phyloP scores from a whole-genome alignment of 345 rosid species.

The Euphorbia lathyris region DNA sequence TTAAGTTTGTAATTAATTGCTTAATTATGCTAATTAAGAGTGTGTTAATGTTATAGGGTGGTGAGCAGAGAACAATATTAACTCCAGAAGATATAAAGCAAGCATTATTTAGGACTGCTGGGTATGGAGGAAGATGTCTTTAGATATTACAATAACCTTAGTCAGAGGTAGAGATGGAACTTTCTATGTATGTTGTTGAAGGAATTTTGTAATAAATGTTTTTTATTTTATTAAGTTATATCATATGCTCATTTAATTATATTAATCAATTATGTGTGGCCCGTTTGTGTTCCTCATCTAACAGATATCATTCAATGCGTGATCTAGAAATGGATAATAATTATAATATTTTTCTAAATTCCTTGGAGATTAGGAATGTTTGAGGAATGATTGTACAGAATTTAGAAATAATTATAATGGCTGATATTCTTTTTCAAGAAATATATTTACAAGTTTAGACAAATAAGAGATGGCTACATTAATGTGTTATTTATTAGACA shows the following conservation, averaged over 20 bases:
- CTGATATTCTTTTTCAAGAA: background rate
- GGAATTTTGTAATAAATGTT: conserved; percentile 28
- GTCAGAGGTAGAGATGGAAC: conserved; percentile 4
- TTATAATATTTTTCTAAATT: conserved; percentile 10
- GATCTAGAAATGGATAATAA: conserved; percentile 8
- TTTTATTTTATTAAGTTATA: conserved; percentile 5
- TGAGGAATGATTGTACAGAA: conserved; percentile 22
- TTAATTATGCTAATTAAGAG: background rate
- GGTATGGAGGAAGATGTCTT: conserved; percentile 92
- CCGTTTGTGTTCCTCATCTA: conserved; percentile 12
- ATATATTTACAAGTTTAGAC: background rate
- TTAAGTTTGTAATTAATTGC: background rate
- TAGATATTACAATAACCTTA: conserved; percentile 21
- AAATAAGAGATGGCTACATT: background rate
- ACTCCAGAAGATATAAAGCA: conserved; percentile 84
- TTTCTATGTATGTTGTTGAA: conserved; percentile 20
- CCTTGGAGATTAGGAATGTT: conserved; percentile 31
- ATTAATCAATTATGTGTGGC: conserved; percentile 18
- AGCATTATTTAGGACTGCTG: conserved; percentile 80
- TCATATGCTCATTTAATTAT: conserved; percentile 13
- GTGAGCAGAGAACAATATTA: conserved; percentile 45
- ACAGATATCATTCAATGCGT: conserved; percentile 2
- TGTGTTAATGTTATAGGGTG: conserved; percentile 20
- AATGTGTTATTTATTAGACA: conserved; percentile 17
- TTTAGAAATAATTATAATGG: conserved; percentile 6